Conservation (phyloP, 495 filamentous ascomycete genomes). For the Penicillium maclennaniae region DNA sequence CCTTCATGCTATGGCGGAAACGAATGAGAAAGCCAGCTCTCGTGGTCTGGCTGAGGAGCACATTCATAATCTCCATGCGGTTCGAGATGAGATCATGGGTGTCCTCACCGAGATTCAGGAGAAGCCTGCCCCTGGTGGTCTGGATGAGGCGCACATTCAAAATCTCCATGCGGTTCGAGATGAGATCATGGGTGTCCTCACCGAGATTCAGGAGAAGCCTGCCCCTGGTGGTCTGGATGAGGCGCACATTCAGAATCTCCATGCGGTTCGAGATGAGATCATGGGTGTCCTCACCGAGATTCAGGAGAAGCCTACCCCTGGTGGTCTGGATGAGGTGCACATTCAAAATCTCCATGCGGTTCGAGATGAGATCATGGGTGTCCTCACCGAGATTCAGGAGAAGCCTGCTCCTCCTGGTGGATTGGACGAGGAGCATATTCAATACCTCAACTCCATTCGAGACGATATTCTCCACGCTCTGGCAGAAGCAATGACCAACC, state of each 20-base stretch:
- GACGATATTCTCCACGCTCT: not conserved
- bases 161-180: constrained; percentile 13
- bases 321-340: no score
- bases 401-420: no score
- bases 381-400: no score
- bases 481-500: not conserved
- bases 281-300: no score
- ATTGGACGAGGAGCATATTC: no score
- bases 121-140: constrained; percentile 22
- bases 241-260: constrained; percentile 22
- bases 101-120: constrained; percentile 30
- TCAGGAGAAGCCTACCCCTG: no score
- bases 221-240: constrained; percentile 9
- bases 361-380: no score
- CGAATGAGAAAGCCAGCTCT: constrained; percentile 21
- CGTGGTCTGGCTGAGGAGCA: constrained; percentile 5
- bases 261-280: no score
- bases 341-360: no score
- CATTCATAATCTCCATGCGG: not conserved
- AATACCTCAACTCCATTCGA: no score
- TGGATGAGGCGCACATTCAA: constrained; percentile 22
- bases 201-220: constrained; percentile 37
- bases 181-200: constrained; percentile 17
- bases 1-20: constrained; percentile 34
- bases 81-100: constrained; percentile 17